These are phyloP conservation scores for Fragaria ananassa DNA, from an alignment of 306 rosid species.

Conservation along the genomic window DNA sequence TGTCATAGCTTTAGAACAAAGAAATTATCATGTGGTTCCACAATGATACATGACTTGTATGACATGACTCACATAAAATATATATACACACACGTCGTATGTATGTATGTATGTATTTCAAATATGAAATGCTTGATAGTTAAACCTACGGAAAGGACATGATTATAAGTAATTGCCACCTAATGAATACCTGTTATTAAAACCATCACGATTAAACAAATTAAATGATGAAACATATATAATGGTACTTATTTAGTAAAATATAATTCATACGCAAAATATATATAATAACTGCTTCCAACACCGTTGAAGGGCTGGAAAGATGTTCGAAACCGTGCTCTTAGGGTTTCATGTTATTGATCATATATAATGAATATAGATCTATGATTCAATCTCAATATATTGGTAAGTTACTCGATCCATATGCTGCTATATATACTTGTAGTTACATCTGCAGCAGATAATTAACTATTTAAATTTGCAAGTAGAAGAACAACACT, in stretches of 20 bases:
- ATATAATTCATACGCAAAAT: neutral
- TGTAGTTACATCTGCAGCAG: neutral
- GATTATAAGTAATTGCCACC: neutral
- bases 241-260: neutral
- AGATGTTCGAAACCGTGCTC: neutral
- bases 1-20: neutral
- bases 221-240: neutral
- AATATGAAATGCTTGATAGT: neutral
- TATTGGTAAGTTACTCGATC: no score
- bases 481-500: slow-evolving; percentile 1
- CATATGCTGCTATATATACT: neutral
- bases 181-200: neutral
- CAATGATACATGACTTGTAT: neutral
- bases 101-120: neutral
- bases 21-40: neutral
- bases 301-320: neutral
- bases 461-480: neutral
- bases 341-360: neutral
- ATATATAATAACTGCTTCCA: neutral
- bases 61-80: neutral
- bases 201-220: neutral
- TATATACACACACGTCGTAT: no score
- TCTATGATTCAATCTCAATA: neutral
- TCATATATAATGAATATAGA: neutral
- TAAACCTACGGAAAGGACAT: neutral